Conservation (phyloP, 345 rosid species). For the Xanthoceras sorbifolium region DNA sequence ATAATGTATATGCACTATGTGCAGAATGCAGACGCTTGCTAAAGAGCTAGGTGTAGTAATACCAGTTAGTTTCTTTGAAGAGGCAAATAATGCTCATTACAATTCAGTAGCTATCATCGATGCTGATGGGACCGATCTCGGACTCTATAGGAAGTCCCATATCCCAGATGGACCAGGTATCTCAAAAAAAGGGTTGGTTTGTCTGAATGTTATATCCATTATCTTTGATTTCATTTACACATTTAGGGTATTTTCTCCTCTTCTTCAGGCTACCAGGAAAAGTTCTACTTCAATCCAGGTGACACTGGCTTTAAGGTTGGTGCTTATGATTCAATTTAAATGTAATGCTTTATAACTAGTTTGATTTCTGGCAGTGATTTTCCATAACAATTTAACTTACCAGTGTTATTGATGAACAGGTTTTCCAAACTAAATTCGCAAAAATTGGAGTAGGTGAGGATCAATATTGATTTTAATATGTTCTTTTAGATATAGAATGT, state of each 20-base stretch:
- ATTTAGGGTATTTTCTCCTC: background rate
- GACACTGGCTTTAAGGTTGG: slow-evolving; percentile 95
- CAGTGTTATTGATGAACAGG: slow-evolving; percentile 48
- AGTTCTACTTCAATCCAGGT: slow-evolving; percentile 96
- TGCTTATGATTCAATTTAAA: background rate
- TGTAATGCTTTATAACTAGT: background rate
- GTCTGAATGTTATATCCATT: slow-evolving; percentile 17
- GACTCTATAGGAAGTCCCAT: slow-evolving; percentile 92
- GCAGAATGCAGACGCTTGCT: slow-evolving; percentile 87
- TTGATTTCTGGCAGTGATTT: slow-evolving; percentile 6
- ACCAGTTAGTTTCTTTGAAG: slow-evolving; percentile 96
- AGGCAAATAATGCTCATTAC: slow-evolving; percentile 90
- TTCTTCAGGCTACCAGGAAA: slow-evolving; percentile 84
- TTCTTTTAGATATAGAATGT: background rate
- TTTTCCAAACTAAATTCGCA: slow-evolving; percentile 81
- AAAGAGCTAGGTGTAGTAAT: slow-evolving; percentile 85
- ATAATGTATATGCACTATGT: slow-evolving; percentile 6
- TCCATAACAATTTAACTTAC: slow-evolving; percentile 17
- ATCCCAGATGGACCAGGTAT: slow-evolving; percentile 98
- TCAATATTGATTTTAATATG: background rate
- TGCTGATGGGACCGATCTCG: slow-evolving; percentile 93
- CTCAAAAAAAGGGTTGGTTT: slow-evolving; percentile 17
- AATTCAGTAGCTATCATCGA: slow-evolving; percentile 88
- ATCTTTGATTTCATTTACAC: slow-evolving; percentile 16
- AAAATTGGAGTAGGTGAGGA: slow-evolving; percentile 90